Percentiles rank a stretch among this genome's conserved stretches.
These are phyloP conservation scores for Zarea fungicola DNA, from an alignment of 2,329 filamentous ascomycete genomes.

Conservation along the genomic window DNA sequence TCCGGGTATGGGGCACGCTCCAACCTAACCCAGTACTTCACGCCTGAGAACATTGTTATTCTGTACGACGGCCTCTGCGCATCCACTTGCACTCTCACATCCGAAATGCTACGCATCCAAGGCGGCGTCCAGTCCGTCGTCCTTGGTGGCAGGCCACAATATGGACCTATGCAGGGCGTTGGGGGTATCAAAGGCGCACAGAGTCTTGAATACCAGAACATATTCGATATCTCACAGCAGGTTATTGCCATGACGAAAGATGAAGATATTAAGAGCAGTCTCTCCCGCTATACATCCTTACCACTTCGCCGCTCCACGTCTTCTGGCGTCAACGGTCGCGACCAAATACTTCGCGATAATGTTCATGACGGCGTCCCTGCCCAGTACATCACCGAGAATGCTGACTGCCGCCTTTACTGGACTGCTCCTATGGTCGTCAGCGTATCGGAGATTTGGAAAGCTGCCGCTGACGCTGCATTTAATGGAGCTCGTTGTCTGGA, in stretches of 20 bases:
- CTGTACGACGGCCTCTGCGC: constrained; percentile 21
- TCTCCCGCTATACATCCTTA: constrained; percentile 27
- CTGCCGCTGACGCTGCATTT: constrained; percentile 14
- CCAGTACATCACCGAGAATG: constrained; percentile 53
- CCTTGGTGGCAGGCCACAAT: constrained; percentile 52
- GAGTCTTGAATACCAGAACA: not conserved
- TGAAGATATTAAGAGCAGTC: constrained; percentile 21
- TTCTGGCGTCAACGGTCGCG: constrained; percentile 32
- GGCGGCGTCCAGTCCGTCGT: constrained; percentile 45
- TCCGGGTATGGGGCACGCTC: constrained; percentile 36
- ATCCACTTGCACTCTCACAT: constrained; percentile 34
- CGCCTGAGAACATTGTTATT: constrained; percentile 17
- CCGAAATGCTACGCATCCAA: constrained; percentile 32
- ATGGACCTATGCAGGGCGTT: constrained; percentile 50
- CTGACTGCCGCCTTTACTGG: constrained; percentile 54
- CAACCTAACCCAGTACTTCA: constrained; percentile 39
- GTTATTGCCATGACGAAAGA: constrained; percentile 8
- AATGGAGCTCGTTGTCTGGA: constrained; percentile 15
- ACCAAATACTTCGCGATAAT: constrained; percentile 28
- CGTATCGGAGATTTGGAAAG: constrained; percentile 42
- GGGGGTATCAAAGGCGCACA: constrained; percentile 53
- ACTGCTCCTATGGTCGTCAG: constrained; percentile 45
- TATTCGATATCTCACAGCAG: not conserved
- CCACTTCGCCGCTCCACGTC: constrained; percentile 26
- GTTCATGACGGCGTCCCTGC: constrained; percentile 34